These are phyloP conservation scores for Talaromyces verruculosus DNA, from an alignment of 2,329 filamentous ascomycete genomes.

Conservation along the genomic window DNA sequence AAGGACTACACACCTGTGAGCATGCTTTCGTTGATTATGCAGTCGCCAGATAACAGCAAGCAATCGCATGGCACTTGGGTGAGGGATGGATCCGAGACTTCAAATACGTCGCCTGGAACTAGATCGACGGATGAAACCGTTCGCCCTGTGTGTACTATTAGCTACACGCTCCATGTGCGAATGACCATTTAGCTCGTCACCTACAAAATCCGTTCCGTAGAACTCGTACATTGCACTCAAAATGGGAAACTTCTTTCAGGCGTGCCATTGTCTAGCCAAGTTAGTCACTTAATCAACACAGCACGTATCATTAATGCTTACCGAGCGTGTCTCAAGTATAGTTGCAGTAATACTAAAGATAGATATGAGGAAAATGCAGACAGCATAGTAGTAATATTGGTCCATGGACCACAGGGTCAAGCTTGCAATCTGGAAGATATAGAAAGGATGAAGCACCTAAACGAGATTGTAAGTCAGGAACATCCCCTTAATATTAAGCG, in stretches of 20 bases:
- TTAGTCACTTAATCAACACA: background rate
- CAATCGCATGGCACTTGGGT: conserved; percentile 90
- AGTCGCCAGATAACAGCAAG: conserved; percentile 86
- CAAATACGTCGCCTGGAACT: conserved; percentile 93
- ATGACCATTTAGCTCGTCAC: conserved; percentile 29
- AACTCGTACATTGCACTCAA: conserved; percentile 93
- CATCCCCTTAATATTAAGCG: background rate
- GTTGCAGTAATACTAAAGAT: conserved; percentile 88
- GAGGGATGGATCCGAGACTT: conserved; percentile 89
- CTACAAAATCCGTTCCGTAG: conserved; percentile 90
- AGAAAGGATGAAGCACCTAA: conserved; percentile 92
- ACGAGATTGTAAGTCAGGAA: conserved; percentile 5
- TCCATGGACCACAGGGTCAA: conserved; percentile 92
- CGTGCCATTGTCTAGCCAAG: conserved; percentile 73
- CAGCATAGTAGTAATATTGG: conserved; percentile 95
- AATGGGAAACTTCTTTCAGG: conserved; percentile 84
- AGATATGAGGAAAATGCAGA: conserved; percentile 93
- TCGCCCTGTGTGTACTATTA: conserved; percentile 59
- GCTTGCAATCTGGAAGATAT: conserved; percentile 96
- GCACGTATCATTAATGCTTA: conserved; percentile 43
- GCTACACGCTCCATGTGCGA: background rate
- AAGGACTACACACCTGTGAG: conserved; percentile 62
- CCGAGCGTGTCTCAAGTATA: conserved; percentile 81
- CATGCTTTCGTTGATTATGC: conserved; percentile 99
- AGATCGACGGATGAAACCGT: conserved; percentile 82